Evolutionary conservation across 208 protist species (phyloP), one percentile per base, ranked within the genome.

Genomic region (Leishmania turanica): DNA sequence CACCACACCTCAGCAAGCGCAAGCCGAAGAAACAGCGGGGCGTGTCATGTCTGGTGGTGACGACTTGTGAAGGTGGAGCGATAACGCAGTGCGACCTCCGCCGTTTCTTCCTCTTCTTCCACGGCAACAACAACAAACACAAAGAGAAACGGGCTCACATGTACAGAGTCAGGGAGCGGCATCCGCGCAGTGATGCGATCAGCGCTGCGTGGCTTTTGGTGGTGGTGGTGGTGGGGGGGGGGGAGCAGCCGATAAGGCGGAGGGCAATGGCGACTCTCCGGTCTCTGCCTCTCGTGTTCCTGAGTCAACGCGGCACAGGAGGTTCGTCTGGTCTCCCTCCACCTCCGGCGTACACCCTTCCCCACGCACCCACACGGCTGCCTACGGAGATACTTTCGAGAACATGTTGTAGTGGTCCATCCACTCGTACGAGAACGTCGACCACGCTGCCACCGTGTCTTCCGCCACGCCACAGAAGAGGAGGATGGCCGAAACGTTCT

Each of bases 361-460:
- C 53, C 54, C 47, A 13, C 4, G 45, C 45, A 11, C 6, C 6
- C 31, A 21, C 24, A 31, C 27, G 2, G 21, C 13, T 1, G 13
- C 51, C 37, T 77, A 94, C 15, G 90, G 73, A 37, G 81, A 75
- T 31, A 94, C 42, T 62, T 90, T 88, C 42, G 90, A 88, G 79
- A 95, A 95, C 89, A 95, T 92, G 83, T 96, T 97, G 87, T 97
- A 97, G 78, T 97, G 94, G 72, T 97, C 94, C 24, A 90, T 72
- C 54, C 84, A 66, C 47, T 68, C 72, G 83, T 96, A 97, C 86
- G 90, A 97, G 85, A 80, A 86, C 74, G 88, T 77, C 42, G 84
- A 80, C 83, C 78, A 91, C 53, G 51, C 45, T 27, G 79, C 42
- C 65, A 96, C 79, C 31, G 71, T 88, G 56, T 90, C 88, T 37